Conservation (phyloP, 2,329 filamentous ascomycete genomes). For the Diplodia sapinea region DNA sequence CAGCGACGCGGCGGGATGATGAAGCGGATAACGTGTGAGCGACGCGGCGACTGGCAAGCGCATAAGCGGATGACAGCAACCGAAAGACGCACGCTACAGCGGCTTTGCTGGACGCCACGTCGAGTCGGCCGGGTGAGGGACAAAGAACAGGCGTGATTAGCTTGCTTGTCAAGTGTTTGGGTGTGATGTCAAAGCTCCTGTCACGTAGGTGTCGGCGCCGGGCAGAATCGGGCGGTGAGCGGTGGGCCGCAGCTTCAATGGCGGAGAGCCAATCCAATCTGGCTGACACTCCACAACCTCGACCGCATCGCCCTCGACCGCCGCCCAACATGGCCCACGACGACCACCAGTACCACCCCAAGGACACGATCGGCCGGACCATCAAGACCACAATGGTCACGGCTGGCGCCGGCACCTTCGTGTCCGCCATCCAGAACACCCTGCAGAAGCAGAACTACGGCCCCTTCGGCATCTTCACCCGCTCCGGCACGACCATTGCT, state of each 20-base stretch:
- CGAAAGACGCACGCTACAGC: background rate
- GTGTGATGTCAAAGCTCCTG: slow-evolving; percentile 27
- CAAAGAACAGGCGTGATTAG: background rate
- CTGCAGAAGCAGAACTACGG: slow-evolving; percentile 83
- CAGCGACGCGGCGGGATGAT: slow-evolving; percentile 3
- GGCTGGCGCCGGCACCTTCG: slow-evolving; percentile 70
- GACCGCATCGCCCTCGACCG: slow-evolving; percentile 14
- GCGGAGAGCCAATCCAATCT: slow-evolving; percentile 24
- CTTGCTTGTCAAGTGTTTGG: background rate
- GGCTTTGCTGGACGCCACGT: background rate
- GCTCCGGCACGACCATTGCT: slow-evolving; percentile 75
- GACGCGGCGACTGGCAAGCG: background rate
- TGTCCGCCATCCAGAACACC: slow-evolving; percentile 84
- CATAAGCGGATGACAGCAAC: background rate
- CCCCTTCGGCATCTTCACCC: slow-evolving; percentile 78
- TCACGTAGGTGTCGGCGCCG: background rate
- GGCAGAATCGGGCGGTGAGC: slow-evolving; percentile 23
- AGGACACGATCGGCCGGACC: slow-evolving; percentile 74
- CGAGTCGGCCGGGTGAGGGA: background rate
- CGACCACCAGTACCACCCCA: slow-evolving; percentile 66
- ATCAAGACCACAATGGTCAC: slow-evolving; percentile 69
- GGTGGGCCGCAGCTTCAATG: slow-evolving; percentile 2
- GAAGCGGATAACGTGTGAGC: slow-evolving; percentile 28
- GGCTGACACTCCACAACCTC: slow-evolving; percentile 15
- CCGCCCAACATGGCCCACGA: slow-evolving; percentile 45